Evolutionary conservation across 2,329 filamentous ascomycete species (phyloP).

Genomic region (Akanthomyces lecanii): DNA sequence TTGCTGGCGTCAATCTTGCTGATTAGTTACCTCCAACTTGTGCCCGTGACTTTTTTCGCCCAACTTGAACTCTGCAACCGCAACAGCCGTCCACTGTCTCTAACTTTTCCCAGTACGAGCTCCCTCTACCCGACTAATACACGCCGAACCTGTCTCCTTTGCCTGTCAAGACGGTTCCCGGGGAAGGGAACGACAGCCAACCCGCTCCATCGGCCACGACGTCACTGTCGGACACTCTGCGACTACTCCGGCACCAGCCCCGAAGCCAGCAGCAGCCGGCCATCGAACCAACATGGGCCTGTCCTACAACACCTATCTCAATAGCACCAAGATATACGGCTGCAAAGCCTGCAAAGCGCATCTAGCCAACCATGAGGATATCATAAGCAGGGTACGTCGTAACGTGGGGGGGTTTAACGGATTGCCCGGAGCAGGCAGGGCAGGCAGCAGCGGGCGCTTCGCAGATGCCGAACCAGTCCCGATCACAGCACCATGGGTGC

Average conservation of each 20-base stretch:
- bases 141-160: neutral
- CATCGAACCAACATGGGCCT: slow-evolving; percentile 64
- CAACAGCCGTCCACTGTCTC: neutral
- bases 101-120: too few species aligned
- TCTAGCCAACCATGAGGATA: slow-evolving; percentile 90
- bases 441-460: neutral
- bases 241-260: neutral
- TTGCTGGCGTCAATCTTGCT: neutral
- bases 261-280: neutral
- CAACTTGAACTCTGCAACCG: neutral
- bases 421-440: neutral
- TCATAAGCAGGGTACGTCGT: slow-evolving; percentile 77
- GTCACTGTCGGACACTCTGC: neutral
- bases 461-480: neutral
- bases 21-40: neutral
- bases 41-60: neutral
- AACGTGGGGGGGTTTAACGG: neutral
- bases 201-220: neutral
- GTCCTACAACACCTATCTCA: slow-evolving; percentile 86
- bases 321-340: slow-evolving; percentile 81
- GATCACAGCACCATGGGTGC: too few species aligned
- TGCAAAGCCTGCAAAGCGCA: slow-evolving; percentile 96
- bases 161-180: neutral
- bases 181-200: neutral
- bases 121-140: neutral